Base-by-base conservation (phyloP, 805 yeast species). In the Maudiozyma turicensis region DNA sequence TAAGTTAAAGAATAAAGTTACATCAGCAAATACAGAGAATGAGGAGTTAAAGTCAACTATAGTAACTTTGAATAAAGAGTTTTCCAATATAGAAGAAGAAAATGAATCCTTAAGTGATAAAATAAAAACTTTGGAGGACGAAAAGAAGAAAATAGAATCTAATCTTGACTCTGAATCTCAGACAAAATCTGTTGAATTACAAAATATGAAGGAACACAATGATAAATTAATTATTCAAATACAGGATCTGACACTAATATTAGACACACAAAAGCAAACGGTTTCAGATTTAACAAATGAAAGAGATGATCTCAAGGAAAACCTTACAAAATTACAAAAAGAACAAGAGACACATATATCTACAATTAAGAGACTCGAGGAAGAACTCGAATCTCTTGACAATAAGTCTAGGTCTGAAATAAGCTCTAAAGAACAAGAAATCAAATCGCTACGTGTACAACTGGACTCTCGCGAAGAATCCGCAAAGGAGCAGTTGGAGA, bases 51-150 rank as follows among this genome's bases (percentile, higher is more conserved):
- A 60, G n/a, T 59, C 58, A 28, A 60, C 72, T 0, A 54, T 72
- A 0, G 57, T 58, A 1, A 54, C 69, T 4, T 55, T 76, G 39
- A 73, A 69, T 54, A 63, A 64, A 34, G 80, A 76, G 52, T 63
- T 72, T 48, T 63, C 68, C 30, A 60, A 73, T 44, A 58, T 82
- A 50, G 82, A 80, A 52, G 67, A 66, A 32, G 88, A 84, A 50
- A 65, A 73, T 47, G 70, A 69, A 49, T 53, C 71, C 32, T 58
- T 81, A 52, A 80, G 79, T 53, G 63, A 61, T 31, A 85, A 81
- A 55, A 78, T 84, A 57, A 79, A 76, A 4, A 67, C 69, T 51
- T 68, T 72, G 50, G 64, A 68, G 38, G 63, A 70, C 48, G 74
- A 73, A 52, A 64, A 72, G 41, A 69, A 67, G 30, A 63, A 63